phyloP scores from a whole-genome alignment of 2,329 filamentous ascomycete genomes.

The Didymella sp. region DNA sequence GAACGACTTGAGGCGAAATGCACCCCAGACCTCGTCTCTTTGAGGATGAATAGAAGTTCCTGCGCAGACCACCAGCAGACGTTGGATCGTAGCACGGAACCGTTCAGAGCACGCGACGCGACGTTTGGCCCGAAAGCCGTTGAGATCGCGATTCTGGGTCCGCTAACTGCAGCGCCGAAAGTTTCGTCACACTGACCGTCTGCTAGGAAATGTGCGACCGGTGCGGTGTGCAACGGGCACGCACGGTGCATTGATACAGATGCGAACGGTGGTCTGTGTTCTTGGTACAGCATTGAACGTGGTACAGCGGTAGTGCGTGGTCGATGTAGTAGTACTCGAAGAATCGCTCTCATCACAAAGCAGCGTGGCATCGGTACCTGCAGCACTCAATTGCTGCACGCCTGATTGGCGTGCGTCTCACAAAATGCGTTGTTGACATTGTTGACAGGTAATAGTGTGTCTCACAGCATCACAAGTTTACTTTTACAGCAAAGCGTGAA shows the following conservation, averaged over 20 bases:
- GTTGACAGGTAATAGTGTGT: conserved; percentile 6
- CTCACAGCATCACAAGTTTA: conserved; percentile 5
- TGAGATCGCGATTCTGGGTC: conserved; percentile 17
- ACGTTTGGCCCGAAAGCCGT: conserved; percentile 19
- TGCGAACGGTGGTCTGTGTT: conserved; percentile 6
- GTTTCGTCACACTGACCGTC: conserved; percentile 14
- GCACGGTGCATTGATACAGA: conserved; percentile 5
- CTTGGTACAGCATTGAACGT: conserved; percentile 5
- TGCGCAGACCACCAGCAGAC: not conserved
- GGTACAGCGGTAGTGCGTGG: conserved; percentile 3
- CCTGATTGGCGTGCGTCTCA: not conserved
- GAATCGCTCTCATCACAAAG: conserved; percentile 3
- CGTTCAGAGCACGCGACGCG: conserved; percentile 16
- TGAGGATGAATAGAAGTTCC: not conserved
- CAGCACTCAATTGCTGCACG: not conserved
- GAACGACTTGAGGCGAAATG: conserved; percentile 13
- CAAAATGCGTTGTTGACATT: conserved; percentile 13
- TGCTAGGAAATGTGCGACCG: conserved; percentile 1
- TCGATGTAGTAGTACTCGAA: conserved; percentile 1
- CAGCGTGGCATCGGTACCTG: conserved; percentile 8
- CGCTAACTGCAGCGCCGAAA: conserved; percentile 15
- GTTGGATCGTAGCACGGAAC: conserved; percentile 4
- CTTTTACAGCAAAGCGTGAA: not conserved
- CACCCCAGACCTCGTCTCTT: conserved; percentile 4
- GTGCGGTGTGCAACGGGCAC: conserved; percentile 16